phyloP scores from a whole-genome alignment of 352 stramenopile species.

The Phytophthora hibernalis region DNA sequence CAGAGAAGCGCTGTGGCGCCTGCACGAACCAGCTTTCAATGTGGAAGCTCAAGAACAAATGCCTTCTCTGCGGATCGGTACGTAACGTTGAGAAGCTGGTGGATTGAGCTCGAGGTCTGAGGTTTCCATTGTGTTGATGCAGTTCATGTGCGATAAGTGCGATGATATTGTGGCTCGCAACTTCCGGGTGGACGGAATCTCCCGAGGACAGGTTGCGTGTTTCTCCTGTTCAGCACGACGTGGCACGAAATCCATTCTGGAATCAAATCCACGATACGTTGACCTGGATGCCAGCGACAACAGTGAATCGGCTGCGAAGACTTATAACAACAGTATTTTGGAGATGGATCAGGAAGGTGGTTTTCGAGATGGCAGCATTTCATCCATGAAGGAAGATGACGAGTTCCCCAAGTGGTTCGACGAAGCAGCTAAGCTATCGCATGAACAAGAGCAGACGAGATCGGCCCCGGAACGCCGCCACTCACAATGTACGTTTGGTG shows the following conservation, averaged over 20 bases:
- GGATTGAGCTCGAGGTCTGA: slow-evolving; percentile 4
- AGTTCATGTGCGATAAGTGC: slow-evolving; percentile 83
- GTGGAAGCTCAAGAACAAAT: slow-evolving; percentile 66
- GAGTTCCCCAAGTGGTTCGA: slow-evolving; percentile 30
- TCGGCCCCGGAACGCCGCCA: background rate
- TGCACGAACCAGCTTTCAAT: slow-evolving; percentile 68
- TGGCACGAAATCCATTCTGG: slow-evolving; percentile 32
- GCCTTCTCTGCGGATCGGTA: slow-evolving; percentile 70
- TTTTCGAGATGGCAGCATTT: slow-evolving; percentile 29
- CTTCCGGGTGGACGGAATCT: slow-evolving; percentile 56
- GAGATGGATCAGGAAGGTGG: slow-evolving; percentile 11
- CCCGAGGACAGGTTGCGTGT: slow-evolving; percentile 48
- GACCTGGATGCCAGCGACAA: slow-evolving; percentile 12
- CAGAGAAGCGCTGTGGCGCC: slow-evolving; percentile 63
- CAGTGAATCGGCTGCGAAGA: slow-evolving; percentile 12
- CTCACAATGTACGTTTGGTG: slow-evolving; percentile 34
- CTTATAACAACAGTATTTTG: slow-evolving; percentile 20
- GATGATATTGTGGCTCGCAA: slow-evolving; percentile 64
- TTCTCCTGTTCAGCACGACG: slow-evolving; percentile 67
- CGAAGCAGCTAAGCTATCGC: slow-evolving; percentile 26
- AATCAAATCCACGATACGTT: slow-evolving; percentile 3
- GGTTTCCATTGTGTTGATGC: slow-evolving; percentile 7
- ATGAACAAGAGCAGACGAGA: slow-evolving; percentile 4
- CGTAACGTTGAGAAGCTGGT: slow-evolving; percentile 21
- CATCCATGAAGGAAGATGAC: slow-evolving; percentile 18